Evolutionary conservation across 2,329 filamentous ascomycete genomes (phyloP).

Genomic region (Xylogone sp.): DNA sequence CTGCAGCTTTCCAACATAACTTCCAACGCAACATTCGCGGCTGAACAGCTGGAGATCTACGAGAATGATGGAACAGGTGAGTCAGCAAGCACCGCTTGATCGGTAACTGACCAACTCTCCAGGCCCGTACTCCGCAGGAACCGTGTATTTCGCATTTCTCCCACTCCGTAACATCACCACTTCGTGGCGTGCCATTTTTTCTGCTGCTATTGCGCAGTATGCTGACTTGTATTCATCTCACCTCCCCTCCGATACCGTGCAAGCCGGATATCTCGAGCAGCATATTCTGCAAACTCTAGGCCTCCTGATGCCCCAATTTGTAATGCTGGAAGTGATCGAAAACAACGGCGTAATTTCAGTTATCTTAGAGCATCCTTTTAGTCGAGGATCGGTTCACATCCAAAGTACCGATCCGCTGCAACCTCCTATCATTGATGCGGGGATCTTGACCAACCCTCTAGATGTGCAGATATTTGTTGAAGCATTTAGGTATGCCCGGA

Average conservation of each 20-base stretch:
- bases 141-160: slow-evolving; percentile 24
- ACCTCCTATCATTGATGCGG: too few relatives aligned
- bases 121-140: slow-evolving; percentile 22
- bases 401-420: too few relatives aligned
- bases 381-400: too few relatives aligned
- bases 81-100: neutral
- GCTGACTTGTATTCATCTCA: slow-evolving; percentile 12
- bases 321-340: slow-evolving; percentile 8
- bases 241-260: slow-evolving; percentile 13
- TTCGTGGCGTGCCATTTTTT: slow-evolving; percentile 9
- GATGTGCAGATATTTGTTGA: too few relatives aligned
- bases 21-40: slow-evolving; percentile 20
- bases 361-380: slow-evolving; percentile 9
- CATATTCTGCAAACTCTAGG: slow-evolving; percentile 14
- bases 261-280: slow-evolving; percentile 18
- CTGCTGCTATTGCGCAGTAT: slow-evolving; percentile 8
- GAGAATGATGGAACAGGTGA: slow-evolving; percentile 1
- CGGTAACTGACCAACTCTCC: neutral
- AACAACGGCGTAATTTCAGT: slow-evolving; percentile 6
- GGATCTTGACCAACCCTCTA: too few relatives aligned
- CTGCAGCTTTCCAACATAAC: slow-evolving; percentile 20
- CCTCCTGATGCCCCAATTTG: slow-evolving; percentile 4
- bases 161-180: slow-evolving; percentile 17
- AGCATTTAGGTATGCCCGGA: too few relatives aligned
- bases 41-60: slow-evolving; percentile 15